Conservation (phyloP, 2,329 filamentous ascomycete genomes). For the Fusarium abutilonis region DNA sequence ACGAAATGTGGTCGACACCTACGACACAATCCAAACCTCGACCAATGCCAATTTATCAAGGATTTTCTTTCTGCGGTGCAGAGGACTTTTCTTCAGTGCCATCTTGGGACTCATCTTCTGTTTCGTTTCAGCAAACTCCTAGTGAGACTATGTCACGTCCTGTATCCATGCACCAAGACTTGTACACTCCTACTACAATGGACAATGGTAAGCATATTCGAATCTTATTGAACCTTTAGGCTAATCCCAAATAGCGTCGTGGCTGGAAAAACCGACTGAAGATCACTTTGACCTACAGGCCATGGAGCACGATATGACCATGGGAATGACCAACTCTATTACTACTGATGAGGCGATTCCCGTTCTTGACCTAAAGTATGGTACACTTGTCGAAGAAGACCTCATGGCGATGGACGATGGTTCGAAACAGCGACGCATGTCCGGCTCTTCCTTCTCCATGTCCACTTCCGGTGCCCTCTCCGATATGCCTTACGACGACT, state of each 20-base stretch:
- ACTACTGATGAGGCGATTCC: slow-evolving; percentile 71
- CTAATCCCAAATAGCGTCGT: slow-evolving; percentile 45
- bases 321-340: slow-evolving; percentile 70
- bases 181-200: slow-evolving; percentile 61
- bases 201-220: slow-evolving; percentile 58
- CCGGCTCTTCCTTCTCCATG: slow-evolving; percentile 78
- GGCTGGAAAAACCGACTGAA: slow-evolving; percentile 67
- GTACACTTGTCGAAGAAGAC: slow-evolving; percentile 60
- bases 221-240: slow-evolving; percentile 1
- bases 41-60: slow-evolving; percentile 69
- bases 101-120: slow-evolving; percentile 66
- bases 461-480: slow-evolving; percentile 72
- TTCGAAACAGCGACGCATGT: slow-evolving; percentile 70
- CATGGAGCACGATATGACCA: slow-evolving; percentile 66
- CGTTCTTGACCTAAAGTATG: slow-evolving; percentile 68
- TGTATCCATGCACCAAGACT: slow-evolving; percentile 67
- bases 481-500: slow-evolving; percentile 77
- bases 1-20: slow-evolving; percentile 66
- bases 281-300: slow-evolving; percentile 65
- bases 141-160: slow-evolving; percentile 64
- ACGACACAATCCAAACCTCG: slow-evolving; percentile 62
- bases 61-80: slow-evolving; percentile 67
- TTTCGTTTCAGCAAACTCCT: slow-evolving; percentile 62
- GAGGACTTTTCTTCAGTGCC: slow-evolving; percentile 63
- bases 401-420: slow-evolving; percentile 61